Evolutionary conservation across 345 rosid species (phyloP).

Genomic region (Laguncularia racemosa): DNA sequence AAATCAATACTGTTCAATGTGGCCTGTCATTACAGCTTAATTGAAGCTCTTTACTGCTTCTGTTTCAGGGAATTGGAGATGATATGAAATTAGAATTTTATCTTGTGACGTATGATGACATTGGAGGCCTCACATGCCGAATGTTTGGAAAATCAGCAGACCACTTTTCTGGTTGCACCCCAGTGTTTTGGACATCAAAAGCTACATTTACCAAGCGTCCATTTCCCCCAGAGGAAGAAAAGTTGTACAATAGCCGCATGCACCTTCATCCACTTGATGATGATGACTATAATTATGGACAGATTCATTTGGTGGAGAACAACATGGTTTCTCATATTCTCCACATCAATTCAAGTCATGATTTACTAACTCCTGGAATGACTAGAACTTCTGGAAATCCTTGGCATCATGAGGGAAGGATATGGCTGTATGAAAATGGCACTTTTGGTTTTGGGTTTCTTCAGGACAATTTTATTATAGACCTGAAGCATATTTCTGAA

Average conservation of each 20-base stretch:
- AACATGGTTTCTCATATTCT: constrained; percentile 42
- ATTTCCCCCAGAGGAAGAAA: constrained; percentile 47
- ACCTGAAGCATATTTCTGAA: constrained; percentile 53
- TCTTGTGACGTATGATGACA: constrained; percentile 66
- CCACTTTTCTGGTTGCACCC: constrained; percentile 29
- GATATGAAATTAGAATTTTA: constrained; percentile 62
- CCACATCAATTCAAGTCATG: constrained; percentile 57
- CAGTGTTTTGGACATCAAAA: constrained; percentile 70
- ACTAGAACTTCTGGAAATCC: constrained; percentile 22
- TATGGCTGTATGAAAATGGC: constrained; percentile 71
- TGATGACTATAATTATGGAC: constrained; percentile 12
- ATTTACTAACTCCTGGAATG: constrained; percentile 34
- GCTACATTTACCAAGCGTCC: constrained; percentile 36
- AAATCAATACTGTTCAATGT: too few species aligned
- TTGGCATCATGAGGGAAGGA: constrained; percentile 58
- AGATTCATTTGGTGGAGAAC: constrained; percentile 12
- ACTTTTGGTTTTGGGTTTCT: constrained; percentile 82
- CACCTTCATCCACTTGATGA: constrained; percentile 31
- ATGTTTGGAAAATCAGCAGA: constrained; percentile 53
- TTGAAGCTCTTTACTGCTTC: constrained; percentile 16
- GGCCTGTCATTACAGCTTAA: constrained; percentile 4
- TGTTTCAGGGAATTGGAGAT: constrained; percentile 61
- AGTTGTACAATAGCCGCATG: constrained; percentile 38
- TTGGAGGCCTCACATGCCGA: constrained; percentile 66
- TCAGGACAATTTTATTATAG: constrained; percentile 48